Evolutionary conservation across 352 stramenopile genomes (phyloP).

Genomic region (Phytophthora tubulina): DNA sequence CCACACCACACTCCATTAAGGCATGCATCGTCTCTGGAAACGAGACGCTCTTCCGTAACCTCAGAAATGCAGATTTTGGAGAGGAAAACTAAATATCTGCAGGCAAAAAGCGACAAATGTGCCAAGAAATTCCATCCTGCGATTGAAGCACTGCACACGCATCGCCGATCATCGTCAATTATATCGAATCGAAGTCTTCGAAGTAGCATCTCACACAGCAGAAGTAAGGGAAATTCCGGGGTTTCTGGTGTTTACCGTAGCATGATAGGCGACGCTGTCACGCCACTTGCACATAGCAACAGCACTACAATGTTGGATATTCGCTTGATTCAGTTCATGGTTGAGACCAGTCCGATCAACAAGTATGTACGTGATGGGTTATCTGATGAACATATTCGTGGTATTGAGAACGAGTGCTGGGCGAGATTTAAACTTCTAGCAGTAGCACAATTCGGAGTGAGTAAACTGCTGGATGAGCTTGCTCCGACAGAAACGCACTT

Average conservation of each 20-base stretch:
- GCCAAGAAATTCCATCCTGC: slow-evolving; percentile 37
- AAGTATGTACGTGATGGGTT: slow-evolving; percentile 56
- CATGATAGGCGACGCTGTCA: slow-evolving; percentile 25
- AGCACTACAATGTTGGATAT: slow-evolving; percentile 17
- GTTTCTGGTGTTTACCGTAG: slow-evolving; percentile 22
- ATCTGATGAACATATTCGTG: slow-evolving; percentile 46
- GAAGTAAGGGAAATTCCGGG: slow-evolving; percentile 20
- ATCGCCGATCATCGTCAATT: slow-evolving; percentile 25
- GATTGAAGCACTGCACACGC: slow-evolving; percentile 21
- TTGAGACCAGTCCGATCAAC: slow-evolving; percentile 66
- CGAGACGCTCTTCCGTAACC: slow-evolving; percentile 34
- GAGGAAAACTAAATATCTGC: slow-evolving; percentile 71
- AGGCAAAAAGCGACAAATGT: slow-evolving; percentile 56
- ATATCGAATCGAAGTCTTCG: slow-evolving; percentile 18
- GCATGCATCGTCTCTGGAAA: not conserved
- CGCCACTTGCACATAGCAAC: not conserved
- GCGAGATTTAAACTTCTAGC: slow-evolving; percentile 52
- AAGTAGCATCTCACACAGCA: slow-evolving; percentile 27
- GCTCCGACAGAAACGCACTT: slow-evolving; percentile 20
- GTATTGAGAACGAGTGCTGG: slow-evolving; percentile 69
- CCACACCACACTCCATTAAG: not conserved
- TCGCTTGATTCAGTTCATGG: slow-evolving; percentile 54
- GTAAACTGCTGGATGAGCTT: slow-evolving; percentile 49
- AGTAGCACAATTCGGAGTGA: slow-evolving; percentile 40
- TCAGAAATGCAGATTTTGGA: slow-evolving; percentile 62